Base-by-base conservation (phyloP, 805 yeast species). In the Hanseniaspora meyeri region DNA sequence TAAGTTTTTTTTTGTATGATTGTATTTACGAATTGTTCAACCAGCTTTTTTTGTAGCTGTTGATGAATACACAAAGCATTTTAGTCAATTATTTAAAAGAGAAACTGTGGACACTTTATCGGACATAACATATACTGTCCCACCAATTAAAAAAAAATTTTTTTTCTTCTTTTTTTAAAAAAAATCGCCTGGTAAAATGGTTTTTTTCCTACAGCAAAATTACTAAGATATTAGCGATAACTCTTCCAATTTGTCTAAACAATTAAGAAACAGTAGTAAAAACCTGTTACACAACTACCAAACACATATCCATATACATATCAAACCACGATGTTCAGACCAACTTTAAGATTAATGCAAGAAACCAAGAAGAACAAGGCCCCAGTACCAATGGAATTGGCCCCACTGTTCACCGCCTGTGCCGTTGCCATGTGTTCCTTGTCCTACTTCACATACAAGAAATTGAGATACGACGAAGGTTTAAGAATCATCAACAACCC, bases 371-470 rank as follows among this genome's bases (percentile, higher is more conserved):
- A 72, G 63, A 58, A 68, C 56, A 70, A 70, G 58, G 51, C 64
- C 45, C 63, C 64, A 45, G 62, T 78, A 55, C 83, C 83, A 64
- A 75, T 78, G 55, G 83, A 79, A 69, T 68, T 79, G 63, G 76
- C 80, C 58, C 83, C 83, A 65, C 71, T 79, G 61, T 77, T 77
- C 63, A 70, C 76, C 38, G 82, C 81, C 42, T 74, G 79, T 72
- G 77, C 78, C 65, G 75, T 77, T 58, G 83, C 82, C 40, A 63
- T 70, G 57, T 60, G 76, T 43, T 73, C 77, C 39, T 82, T 80
- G 55, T 62, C 72, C 59, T 79, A 67, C 70, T 79, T 79, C 71
- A 64, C 78, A 14, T 72, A 74, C 66, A 79, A 73, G 69, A 79
- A 79, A 67, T 62, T 79, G 45, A 67, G 72, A 38, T 69, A 73